phyloP scores from a whole-genome alignment of 2,329 filamentous ascomycete species.

The Aspergillus costaricaensis region DNA sequence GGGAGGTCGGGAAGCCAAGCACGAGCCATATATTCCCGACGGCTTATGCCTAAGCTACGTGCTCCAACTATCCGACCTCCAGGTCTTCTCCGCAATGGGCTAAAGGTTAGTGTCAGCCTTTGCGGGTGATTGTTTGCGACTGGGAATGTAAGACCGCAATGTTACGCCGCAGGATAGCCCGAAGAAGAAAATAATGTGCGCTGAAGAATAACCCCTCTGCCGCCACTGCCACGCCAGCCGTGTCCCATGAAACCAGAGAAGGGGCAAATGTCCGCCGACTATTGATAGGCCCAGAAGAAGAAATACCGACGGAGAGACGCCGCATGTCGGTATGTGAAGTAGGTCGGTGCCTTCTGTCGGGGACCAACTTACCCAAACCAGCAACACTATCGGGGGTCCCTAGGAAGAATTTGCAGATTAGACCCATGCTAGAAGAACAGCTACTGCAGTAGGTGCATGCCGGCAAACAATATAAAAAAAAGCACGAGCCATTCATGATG shows the following conservation, averaged over 20 bases:
- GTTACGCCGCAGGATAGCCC: not conserved
- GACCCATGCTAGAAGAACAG: not conserved
- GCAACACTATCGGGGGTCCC: not conserved
- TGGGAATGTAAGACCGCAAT: not conserved
- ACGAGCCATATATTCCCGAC: not conserved
- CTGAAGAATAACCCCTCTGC: not conserved
- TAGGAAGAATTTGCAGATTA: not conserved
- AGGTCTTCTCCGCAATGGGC: not conserved
- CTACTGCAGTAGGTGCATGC: not conserved
- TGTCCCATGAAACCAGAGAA: not conserved
- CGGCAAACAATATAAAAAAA: not conserved
- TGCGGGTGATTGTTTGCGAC: not conserved
- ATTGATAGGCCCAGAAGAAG: not conserved
- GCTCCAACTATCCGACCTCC: not conserved
- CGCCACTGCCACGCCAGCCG: not conserved
- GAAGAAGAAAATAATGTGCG: not conserved
- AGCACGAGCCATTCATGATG: not conserved
- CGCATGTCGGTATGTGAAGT: not conserved
- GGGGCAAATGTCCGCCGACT: not conserved
- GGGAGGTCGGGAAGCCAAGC: conserved; percentile 1
- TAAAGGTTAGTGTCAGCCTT: not conserved
- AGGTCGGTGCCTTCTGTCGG: conserved; percentile 1
- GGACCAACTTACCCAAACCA: not conserved
- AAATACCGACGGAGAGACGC: conserved; percentile 1
- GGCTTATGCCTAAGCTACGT: not conserved